Base-by-base conservation (phyloP, 106 monocot genomes). In the Allium sativum region DNA sequence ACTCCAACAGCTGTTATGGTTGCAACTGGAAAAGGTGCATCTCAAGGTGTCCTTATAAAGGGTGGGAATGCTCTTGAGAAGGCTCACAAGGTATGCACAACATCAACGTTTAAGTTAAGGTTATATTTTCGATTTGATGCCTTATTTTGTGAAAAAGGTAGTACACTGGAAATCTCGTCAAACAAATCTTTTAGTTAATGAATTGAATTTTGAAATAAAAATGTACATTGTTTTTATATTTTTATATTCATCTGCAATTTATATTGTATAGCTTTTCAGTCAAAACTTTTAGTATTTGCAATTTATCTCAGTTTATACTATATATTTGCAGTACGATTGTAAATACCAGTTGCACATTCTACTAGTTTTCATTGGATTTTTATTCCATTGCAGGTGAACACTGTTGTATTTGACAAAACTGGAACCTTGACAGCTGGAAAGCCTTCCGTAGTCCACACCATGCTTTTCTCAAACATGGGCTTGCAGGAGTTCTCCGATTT, bases 1-100 rank as follows among this genome's bases (percentile, higher is more conserved):
- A 95, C 95, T 48, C 95, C 95, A 15, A 95, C 95, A 53, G 95
- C 95, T 58, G 90, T 95, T 48, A 95, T 95, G 95, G 95, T 95
- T 64, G 90, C 95, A 68, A 95, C 95, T 55, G 95, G 95, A 19
- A 86, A 84, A 81, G 95, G 90, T 56, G 95, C 95, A 69, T 90
- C 90, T 42, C 95, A 90, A 48, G 95, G 95, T 19, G 79, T 95
- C 43, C 84, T 95, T 55, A 95, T 95, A 58, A 95, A 95, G 74
- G 95, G 95, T 61, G 95, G 86, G 56, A 69, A 84, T 87, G 90
- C 95, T 9, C 63, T 95, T 18, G 95, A 95, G 74, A 95, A 86
- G 44, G 90, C 95, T 40, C 81, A 95, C 72, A 88, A 93, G 79
- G 93, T 65, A 69, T 75, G 74, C 68, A 64, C 31, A 31, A 31